Evolutionary conservation across 108 stramenopile genomes (phyloP).

Genomic region (Chaetoceros muelleri): DNA sequence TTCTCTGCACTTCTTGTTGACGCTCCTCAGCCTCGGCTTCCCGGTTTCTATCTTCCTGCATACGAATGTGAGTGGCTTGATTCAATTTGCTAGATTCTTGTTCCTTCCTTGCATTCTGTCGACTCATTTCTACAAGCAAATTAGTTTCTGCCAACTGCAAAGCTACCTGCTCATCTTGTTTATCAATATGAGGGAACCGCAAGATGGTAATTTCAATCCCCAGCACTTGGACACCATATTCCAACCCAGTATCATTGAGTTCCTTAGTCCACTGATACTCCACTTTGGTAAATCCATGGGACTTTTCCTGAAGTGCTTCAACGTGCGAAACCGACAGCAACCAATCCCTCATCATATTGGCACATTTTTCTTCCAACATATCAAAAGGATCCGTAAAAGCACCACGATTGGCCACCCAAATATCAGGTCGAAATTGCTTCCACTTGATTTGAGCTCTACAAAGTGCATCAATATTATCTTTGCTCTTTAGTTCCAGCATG

Average conservation of each 20-base stretch:
- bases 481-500: neutral
- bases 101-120: neutral
- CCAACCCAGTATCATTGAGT: neutral
- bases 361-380: neutral
- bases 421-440: neutral
- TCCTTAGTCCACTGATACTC: neutral
- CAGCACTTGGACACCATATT: neutral
- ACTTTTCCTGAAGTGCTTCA: neutral
- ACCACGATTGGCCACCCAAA: neutral
- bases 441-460: neutral
- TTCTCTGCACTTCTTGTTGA: neutral
- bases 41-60: constrained; percentile 1
- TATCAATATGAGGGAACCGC: neutral
- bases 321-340: neutral
- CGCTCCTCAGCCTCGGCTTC: constrained; percentile 4
- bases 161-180: constrained; percentile 1
- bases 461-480: neutral
- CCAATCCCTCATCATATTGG: neutral
- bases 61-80: constrained; percentile 2
- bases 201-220: neutral
- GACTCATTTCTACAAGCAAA: neutral
- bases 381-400: neutral
- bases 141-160: constrained; percentile 3
- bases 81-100: neutral
- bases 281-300: neutral